phyloP scores from a whole-genome alignment of 371 early-diverging fungal genomes.

The Thermomucor indicae-seudaticae region DNA sequence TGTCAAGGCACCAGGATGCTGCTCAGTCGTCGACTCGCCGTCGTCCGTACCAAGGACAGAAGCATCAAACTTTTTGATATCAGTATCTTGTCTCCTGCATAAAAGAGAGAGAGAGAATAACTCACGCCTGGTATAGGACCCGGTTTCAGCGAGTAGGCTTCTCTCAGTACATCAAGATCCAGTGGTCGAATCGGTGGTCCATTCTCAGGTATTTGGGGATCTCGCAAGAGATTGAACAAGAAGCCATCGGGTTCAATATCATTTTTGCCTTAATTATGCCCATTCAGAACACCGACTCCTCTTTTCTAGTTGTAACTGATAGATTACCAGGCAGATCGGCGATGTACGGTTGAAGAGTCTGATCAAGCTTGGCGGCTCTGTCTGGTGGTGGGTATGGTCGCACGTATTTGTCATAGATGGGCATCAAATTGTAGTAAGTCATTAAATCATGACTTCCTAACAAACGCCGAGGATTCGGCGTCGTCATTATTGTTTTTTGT shows the following conservation, averaged over 20 bases:
- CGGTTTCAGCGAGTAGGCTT: conserved; percentile 49
- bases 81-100: too few species aligned
- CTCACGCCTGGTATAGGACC: conserved; percentile 60
- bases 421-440: conserved; percentile 50
- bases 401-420: conserved; percentile 55
- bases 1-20: conserved; percentile 12
- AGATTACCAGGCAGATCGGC: conserved; percentile 53
- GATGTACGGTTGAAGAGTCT: conserved; percentile 46
- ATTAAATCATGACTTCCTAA: conserved; percentile 57
- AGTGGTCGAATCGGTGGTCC: conserved; percentile 31
- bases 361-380: conserved; percentile 36
- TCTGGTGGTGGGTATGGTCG: conserved; percentile 43
- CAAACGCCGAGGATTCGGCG: conserved; percentile 13
- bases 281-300: too few species aligned
- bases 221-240: conserved; percentile 33
- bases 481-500: not conserved
- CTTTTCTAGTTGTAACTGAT: not conserved
- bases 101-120: not conserved
- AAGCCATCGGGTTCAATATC: conserved; percentile 39
- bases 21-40: conserved; percentile 13
- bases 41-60: conserved; percentile 53
- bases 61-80: conserved; percentile 53
- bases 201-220: conserved; percentile 34
- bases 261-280: conserved; percentile 22
- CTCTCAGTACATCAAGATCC: conserved; percentile 43